A percentile compares a stretch with the other conserved stretches of the same genome.
Conservation (phyloP, 1,139 yeast species). For the Lodderomyces elongisporus region DNA sequence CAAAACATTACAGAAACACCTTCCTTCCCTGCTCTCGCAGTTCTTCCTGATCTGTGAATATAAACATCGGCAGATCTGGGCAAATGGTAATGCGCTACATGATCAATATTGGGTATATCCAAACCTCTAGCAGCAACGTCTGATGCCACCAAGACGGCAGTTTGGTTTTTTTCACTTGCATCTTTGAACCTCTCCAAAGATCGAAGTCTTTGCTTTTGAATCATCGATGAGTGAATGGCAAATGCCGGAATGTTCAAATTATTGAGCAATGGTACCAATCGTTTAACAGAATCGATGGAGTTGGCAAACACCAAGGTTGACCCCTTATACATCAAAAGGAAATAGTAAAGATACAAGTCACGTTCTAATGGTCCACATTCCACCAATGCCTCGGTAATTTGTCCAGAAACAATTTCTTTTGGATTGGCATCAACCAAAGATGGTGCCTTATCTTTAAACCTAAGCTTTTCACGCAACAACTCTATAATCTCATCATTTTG, state of each 20-base stretch:
- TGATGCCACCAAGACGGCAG: conserved; percentile 82
- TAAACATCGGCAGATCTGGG: conserved; percentile 95
- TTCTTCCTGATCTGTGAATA: conserved; percentile 95
- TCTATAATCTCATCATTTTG: conserved; percentile 53
- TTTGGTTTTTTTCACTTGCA: conserved; percentile 44
- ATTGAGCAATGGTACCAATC: conserved; percentile 70
- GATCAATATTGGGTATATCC: conserved; percentile 87
- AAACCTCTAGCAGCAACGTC: conserved; percentile 99
- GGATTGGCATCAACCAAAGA: conserved; percentile 82
- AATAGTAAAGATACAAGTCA: conserved; percentile 86
- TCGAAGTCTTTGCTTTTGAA: conserved; percentile 86
- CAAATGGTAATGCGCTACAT: conserved; percentile 92
- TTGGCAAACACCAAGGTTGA: conserved; percentile 89
- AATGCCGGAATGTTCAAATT: conserved; percentile 69
- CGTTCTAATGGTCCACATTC: conserved; percentile 91
- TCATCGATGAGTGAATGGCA: conserved; percentile 90
- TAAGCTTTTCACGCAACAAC: conserved; percentile 52
- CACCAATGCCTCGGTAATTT: conserved; percentile 78
- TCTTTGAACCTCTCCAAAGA: conserved; percentile 71
- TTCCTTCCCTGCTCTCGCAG: conserved; percentile 91
- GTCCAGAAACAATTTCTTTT: conserved; percentile 68
- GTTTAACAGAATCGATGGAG: conserved; percentile 87
- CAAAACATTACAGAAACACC: conserved; percentile 93
- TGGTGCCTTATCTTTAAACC: conserved; percentile 57
- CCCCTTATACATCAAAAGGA: conserved; percentile 82